Evolutionary conservation across 2,329 filamentous ascomycete species (phyloP).

Genomic region (Trichoderma polysporum): DNA sequence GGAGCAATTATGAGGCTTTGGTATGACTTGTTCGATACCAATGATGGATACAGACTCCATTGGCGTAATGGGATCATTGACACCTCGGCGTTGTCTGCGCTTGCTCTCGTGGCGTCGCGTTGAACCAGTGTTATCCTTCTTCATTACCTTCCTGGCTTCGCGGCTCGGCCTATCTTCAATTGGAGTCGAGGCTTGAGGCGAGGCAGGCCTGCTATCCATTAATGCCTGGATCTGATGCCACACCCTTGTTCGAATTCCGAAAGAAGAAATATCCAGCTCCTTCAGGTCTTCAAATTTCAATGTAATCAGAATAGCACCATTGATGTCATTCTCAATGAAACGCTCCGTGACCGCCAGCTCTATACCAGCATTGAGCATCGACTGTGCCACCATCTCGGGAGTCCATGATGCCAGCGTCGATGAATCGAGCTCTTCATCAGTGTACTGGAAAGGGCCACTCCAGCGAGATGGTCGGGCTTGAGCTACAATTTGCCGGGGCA

Average conservation of each 20-base stretch:
- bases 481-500: constrained; percentile 40
- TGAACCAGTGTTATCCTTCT: constrained; percentile 37
- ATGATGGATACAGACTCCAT: constrained; percentile 87
- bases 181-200: constrained; percentile 56
- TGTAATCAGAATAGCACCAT: constrained; percentile 81
- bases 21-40: constrained; percentile 84
- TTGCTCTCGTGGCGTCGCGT: constrained; percentile 43
- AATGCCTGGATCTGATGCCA: constrained; percentile 78
- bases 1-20: constrained; percentile 78
- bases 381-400: constrained; percentile 75
- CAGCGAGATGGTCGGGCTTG: constrained; percentile 34
- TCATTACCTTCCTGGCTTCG: constrained; percentile 48
- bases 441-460: constrained; percentile 57
- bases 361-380: constrained; percentile 82
- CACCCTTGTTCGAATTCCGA: constrained; percentile 74
- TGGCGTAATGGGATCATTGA: constrained; percentile 70
- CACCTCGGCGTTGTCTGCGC: constrained; percentile 42
- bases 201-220: constrained; percentile 53
- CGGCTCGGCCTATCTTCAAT: constrained; percentile 60
- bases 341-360: constrained; percentile 75
- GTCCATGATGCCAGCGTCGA: constrained; percentile 65
- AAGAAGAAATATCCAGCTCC: constrained; percentile 77
- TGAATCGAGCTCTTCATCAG: constrained; percentile 57
- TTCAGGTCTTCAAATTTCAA: constrained; percentile 86
- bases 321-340: constrained; percentile 91